Base-by-base conservation (phyloP, 2,329 filamentous ascomycete species). In the Colletotrichum tabaci region DNA sequence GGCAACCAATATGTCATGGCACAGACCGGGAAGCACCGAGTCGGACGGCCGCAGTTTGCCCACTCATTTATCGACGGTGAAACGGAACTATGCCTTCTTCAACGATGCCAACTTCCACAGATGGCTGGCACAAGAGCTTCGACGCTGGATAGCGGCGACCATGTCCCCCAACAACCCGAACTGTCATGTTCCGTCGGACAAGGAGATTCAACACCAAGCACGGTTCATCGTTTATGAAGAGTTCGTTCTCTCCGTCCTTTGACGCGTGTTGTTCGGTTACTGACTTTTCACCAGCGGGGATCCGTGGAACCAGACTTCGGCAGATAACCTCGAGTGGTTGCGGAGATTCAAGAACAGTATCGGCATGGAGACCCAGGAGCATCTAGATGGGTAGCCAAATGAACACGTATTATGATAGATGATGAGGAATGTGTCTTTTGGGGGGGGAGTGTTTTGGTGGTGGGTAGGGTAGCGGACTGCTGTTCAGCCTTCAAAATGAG, bases 151-250 rank as follows among this genome's bases (percentile, higher is more conserved):
- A 1, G 76, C 77, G 1, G 73, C 76, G 0, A 78, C 76, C 1
- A 82, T 76, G 79, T 80, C 75, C 9, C 80, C 72, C 61, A 77
- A 75, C 21, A 79, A 79, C n/a, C 77, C 78, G 16, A 76, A 74
- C 60, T 77, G 67, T 9, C 76, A 77, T 1, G 64, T 80, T 0
- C 81, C 81, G 0, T 82, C 80, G 0, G 81, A 84, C 26, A 76
- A 78, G 13, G 80, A 83, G 40, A 67, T 84, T 2, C 77, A 82
- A 21, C 73, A 75, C 18, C 78, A 82, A 71, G 81, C 80, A 3
- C 76, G 78, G 1, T 77, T 76, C 58, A 80, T 82, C 23, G 69
- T 78, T 26, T 77, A 75, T 8, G 79, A 79, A 49, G 77, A 77
- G 77, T 77, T 46, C 74, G 78, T 72, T 2, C 1, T 9, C 30